Base-by-base conservation (phyloP, 257 asterid species). In the Osmanthus fragrans region DNA sequence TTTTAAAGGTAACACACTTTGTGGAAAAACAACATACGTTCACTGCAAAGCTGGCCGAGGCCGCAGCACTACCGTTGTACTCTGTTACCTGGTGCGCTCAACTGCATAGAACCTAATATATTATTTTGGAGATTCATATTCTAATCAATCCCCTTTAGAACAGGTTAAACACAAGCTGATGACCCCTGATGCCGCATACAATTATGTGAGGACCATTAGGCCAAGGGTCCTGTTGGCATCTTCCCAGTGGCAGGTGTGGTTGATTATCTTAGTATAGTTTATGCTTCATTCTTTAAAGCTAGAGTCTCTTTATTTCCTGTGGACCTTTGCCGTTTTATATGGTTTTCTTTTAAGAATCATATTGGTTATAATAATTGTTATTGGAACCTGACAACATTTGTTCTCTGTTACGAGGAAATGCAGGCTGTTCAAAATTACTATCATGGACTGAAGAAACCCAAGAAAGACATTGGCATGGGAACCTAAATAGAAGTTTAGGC, bases 11-110 rank as follows among this genome's bases (percentile, higher is more conserved):
- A 88, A 89, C 42, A 89, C 91, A 34, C 87, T 79, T 60, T 79
- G 86, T 73, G 92, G 90, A 15, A 90, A 84, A 85, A 89, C 96
- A 76, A 92, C 96, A 9, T 95, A 95, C 72, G 97, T 95, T 36
- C 98, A 95, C 84, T 95, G 98, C 73, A 95, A 95, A 87, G 99
- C 99, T 47, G 99, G 99, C 39, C 90, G 99, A 75, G 99, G 98
- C 45, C 96, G 98, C 73, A 95, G 99, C 88, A 95, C 99, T 30
- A 95, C 99, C 0, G 90, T 95, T 73, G 98, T 95, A 77, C 96
- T 95, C 56, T 95, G 97, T 90, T 95, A 92, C 86, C 90, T 95
- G 91, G 97, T 93, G 81, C 9, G 82, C 58, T 36, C 71, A 40
- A 23, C 36, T 60, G 19, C 71, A 74, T 27, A 37, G 64, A 78